phyloP scores from a whole-genome alignment of 2,329 filamentous ascomycete genomes.

The Colletotrichum sp. region DNA sequence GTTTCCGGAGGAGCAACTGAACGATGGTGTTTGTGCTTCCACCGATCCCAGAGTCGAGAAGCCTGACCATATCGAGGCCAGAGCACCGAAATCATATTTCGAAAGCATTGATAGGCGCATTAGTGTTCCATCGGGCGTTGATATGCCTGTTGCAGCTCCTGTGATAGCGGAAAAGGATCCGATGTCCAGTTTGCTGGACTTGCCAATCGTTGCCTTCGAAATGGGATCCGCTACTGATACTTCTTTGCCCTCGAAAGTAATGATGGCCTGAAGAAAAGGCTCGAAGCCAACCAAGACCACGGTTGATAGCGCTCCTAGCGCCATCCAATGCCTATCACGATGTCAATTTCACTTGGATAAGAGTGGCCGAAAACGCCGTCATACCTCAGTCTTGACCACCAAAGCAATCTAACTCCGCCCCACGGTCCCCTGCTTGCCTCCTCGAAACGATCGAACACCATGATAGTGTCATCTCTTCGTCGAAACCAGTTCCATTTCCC shows the following conservation, averaged over 20 bases:
- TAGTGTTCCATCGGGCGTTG: background rate
- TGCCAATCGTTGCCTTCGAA: background rate
- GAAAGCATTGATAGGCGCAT: background rate
- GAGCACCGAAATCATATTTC: background rate
- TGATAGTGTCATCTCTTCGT: background rate
- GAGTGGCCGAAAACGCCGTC: too few species aligned
- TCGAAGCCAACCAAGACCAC: background rate
- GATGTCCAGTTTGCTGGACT: background rate
- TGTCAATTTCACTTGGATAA: too few species aligned
- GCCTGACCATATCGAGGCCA: background rate
- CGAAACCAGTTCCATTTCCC: constrained; percentile 1
- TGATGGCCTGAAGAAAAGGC: background rate
- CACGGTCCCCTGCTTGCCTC: background rate
- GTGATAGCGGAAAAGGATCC: background rate
- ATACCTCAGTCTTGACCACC: background rate
- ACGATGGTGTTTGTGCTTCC: background rate
- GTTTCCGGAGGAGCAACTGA: background rate
- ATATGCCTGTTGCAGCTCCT: background rate
- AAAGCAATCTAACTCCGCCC: background rate
- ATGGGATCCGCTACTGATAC: background rate
- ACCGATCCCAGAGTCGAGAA: background rate
- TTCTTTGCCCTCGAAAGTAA: background rate
- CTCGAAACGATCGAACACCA: background rate
- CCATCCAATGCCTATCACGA: background rate
- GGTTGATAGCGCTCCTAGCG: background rate